A percentile compares a stretch with the other conserved stretches of the same genome.
Evolutionary conservation across 148 eudicot genomes (phyloP).

Genomic region (Camellia granthamiana): DNA sequence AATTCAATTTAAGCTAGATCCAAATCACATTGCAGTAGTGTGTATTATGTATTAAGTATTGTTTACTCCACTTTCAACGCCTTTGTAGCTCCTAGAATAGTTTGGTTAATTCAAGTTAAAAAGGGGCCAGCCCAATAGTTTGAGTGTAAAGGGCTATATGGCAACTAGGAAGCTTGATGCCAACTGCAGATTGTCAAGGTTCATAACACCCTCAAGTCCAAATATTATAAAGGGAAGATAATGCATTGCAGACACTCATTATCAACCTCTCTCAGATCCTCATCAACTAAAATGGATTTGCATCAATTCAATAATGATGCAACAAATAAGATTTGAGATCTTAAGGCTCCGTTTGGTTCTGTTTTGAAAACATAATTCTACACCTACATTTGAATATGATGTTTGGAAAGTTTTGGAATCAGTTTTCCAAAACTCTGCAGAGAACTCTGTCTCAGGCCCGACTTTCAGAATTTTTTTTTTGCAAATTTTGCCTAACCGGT

Average conservation of each 20-base stretch:
- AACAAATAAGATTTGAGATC: neutral
- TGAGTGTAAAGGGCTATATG: too few species aligned
- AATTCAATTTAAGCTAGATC: neutral
- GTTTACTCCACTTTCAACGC: neutral
- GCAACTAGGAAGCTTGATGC: neutral
- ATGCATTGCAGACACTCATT: neutral
- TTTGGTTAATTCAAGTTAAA: neutral
- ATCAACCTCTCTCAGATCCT: constrained; percentile 2
- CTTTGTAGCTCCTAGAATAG: neutral
- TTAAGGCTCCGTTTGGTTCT: too few species aligned
- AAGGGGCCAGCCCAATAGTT: neutral
- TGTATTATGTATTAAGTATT: neutral
- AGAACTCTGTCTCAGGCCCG: too few species aligned
- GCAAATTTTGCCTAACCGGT: too few species aligned
- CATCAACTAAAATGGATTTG: neutral
- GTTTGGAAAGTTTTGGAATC: too few species aligned
- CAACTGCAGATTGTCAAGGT: neutral
- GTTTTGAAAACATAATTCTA: too few species aligned
- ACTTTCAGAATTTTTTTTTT: too few species aligned
- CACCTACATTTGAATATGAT: too few species aligned
- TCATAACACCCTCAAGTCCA: neutral
- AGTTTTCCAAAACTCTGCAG: too few species aligned
- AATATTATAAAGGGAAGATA: neutral
- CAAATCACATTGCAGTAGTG: neutral
- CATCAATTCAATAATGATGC: neutral